Conservation (phyloP, 352 stramenopile genomes). For the Pythium apleroticum region DNA sequence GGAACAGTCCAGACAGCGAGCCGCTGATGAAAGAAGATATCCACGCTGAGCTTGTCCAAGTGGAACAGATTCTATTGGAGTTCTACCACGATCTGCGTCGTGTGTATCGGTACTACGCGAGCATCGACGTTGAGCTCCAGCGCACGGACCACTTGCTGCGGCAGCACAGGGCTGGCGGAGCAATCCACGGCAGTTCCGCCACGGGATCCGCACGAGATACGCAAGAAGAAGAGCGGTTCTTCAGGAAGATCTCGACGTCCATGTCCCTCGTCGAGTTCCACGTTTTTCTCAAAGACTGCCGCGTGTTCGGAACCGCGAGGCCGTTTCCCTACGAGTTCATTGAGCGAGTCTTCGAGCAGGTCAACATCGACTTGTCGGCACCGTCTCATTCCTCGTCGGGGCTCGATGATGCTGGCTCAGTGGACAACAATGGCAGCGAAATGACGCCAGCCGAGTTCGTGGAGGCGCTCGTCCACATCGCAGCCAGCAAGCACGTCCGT, state of each 20-base stretch:
- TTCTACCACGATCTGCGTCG: slow-evolving; percentile 42
- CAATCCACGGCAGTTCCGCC: background rate
- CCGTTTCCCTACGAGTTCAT: slow-evolving; percentile 65
- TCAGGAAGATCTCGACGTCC: slow-evolving; percentile 59
- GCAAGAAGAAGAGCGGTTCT: slow-evolving; percentile 58
- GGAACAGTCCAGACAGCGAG: background rate
- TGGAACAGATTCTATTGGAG: slow-evolving; percentile 46
- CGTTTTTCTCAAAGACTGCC: slow-evolving; percentile 65
- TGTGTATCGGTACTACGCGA: slow-evolving; percentile 61
- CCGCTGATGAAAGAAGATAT: background rate
- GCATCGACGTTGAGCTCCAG: slow-evolving; percentile 38
- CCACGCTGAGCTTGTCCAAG: slow-evolving; percentile 17
- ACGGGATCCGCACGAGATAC: slow-evolving; percentile 1
- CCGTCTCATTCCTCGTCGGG: slow-evolving; percentile 6
- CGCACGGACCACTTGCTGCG: slow-evolving; percentile 28
- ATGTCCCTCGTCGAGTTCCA: slow-evolving; percentile 73
- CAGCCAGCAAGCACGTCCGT: slow-evolving; percentile 38
- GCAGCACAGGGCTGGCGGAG: slow-evolving; percentile 11
- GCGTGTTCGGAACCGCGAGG: slow-evolving; percentile 48
- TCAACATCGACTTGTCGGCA: slow-evolving; percentile 31
- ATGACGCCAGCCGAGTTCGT: slow-evolving; percentile 73
- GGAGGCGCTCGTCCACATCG: slow-evolving; percentile 59
- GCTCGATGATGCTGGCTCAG: background rate
- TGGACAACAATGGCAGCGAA: slow-evolving; percentile 34
- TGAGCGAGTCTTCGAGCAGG: slow-evolving; percentile 51